Conservation (phyloP, 1,284 basidiomycete species). For the Fistulinella cinereoalba region DNA sequence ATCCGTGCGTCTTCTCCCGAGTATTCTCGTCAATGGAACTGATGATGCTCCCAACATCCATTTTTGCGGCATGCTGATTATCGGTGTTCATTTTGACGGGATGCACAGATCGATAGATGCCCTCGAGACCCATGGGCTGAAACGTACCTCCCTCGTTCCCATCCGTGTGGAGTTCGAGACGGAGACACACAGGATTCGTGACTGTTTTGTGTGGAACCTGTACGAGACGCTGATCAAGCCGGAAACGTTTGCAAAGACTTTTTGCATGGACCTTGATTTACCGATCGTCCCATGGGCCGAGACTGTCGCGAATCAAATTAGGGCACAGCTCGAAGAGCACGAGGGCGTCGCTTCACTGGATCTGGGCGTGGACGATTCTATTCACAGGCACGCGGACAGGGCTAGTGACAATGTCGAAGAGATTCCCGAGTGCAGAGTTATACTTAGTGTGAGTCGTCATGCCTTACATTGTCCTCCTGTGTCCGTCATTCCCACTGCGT, state of each 20-base stretch:
- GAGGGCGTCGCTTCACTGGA: slow-evolving; percentile 79
- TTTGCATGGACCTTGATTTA: slow-evolving; percentile 87
- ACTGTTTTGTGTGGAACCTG: slow-evolving; percentile 97
- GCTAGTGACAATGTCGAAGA: slow-evolving; percentile 50
- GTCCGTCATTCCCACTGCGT: slow-evolving; percentile 11
- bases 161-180: slow-evolving; percentile 96
- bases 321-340: slow-evolving; percentile 87
- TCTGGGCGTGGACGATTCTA: slow-evolving; percentile 60
- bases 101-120: slow-evolving; percentile 57
- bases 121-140: slow-evolving; percentile 63
- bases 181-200: slow-evolving; percentile 86
- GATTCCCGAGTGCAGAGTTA: slow-evolving; percentile 83
- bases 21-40: slow-evolving; percentile 12
- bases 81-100: slow-evolving; percentile 15
- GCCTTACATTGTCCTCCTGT: neutral
- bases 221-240: slow-evolving; percentile 81
- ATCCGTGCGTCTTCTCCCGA: slow-evolving; percentile 53
- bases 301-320: slow-evolving; percentile 83
- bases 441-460: slow-evolving; percentile 71
- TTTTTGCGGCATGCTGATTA: slow-evolving; percentile 17
- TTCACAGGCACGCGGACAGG: slow-evolving; percentile 34
- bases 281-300: slow-evolving; percentile 65
- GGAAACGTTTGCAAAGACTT: slow-evolving; percentile 78
- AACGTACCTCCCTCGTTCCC: slow-evolving; percentile 76
- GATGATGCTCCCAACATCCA: slow-evolving; percentile 11